These are phyloP conservation scores for Cladosporium sp. DNA, from an alignment of 2,329 filamentous ascomycete genomes.

Conservation along the genomic window DNA sequence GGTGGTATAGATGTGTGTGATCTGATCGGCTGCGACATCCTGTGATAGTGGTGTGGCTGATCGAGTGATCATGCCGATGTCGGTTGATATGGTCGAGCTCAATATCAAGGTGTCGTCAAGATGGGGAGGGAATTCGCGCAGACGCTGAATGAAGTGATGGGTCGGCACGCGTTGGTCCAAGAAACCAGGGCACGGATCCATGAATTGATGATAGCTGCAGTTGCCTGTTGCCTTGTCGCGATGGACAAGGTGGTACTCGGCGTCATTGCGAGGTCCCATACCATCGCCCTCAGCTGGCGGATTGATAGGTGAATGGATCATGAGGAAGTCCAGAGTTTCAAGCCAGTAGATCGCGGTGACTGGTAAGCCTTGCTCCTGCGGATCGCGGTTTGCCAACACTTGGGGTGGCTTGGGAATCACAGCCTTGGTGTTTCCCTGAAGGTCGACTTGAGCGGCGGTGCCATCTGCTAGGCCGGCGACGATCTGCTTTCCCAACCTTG, in stretches of 20 bases:
- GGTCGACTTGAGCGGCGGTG: constrained; percentile 78
- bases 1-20: constrained; percentile 70
- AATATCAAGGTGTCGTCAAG: constrained; percentile 81
- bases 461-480: constrained; percentile 84
- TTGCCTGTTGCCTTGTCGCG: constrained; percentile 60
- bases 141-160: constrained; percentile 74
- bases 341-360: constrained; percentile 74
- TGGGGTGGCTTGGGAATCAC: constrained; percentile 76
- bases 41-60: constrained; percentile 68
- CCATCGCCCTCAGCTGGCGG: constrained; percentile 23
- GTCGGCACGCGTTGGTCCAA: constrained; percentile 59
- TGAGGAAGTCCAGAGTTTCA: constrained; percentile 81
- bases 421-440: constrained; percentile 74
- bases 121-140: constrained; percentile 78
- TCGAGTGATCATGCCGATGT: constrained; percentile 76
- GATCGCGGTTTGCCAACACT: constrained; percentile 53
- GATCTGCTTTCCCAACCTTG: constrained; percentile 87
- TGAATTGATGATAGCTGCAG: constrained; percentile 73
- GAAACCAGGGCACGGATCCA: constrained; percentile 67
- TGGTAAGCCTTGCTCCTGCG: constrained; percentile 26
- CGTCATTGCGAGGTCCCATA: constrained; percentile 48
- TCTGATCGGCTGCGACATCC: constrained; percentile 60
- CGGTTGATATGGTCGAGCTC: constrained; percentile 75
- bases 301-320: constrained; percentile 68
- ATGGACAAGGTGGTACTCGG: constrained; percentile 78